Conservation (phyloP, 148 eudicot genomes). For the Spergularia bocconei region DNA sequence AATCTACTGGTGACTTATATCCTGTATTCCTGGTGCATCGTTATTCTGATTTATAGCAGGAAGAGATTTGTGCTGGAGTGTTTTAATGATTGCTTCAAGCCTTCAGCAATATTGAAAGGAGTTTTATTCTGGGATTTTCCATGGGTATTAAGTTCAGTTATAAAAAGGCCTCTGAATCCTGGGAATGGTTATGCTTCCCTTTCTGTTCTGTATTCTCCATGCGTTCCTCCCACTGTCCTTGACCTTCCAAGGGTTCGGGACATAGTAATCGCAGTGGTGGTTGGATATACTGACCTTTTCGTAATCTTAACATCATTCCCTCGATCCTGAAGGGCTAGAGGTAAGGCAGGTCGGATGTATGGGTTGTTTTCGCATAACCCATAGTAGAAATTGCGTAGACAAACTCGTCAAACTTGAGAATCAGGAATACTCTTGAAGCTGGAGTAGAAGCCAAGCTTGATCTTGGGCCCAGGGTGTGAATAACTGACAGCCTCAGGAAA, state of each 20-base stretch:
- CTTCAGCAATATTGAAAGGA: not conserved
- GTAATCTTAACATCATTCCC: too few species aligned
- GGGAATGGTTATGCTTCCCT: not conserved
- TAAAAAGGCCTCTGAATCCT: not conserved
- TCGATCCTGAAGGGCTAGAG: too few species aligned
- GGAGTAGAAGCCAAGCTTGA: conserved; percentile 1
- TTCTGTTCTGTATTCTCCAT: not conserved
- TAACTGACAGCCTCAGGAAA: conserved; percentile 22
- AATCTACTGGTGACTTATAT: not conserved
- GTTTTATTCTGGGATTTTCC: not conserved
- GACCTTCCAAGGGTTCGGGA: not conserved
- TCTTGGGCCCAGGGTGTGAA: not conserved
- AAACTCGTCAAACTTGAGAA: too few species aligned
- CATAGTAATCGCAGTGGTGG: not conserved
- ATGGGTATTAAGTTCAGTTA: not conserved
- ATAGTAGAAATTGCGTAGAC: too few species aligned
- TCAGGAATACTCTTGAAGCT: not conserved
- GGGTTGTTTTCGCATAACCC: too few species aligned
- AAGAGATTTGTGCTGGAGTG: not conserved
- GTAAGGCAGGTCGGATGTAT: too few species aligned
- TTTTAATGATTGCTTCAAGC: not conserved
- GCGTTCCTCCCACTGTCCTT: not conserved
- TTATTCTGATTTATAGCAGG: not conserved
- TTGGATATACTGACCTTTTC: not conserved
- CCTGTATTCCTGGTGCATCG: not conserved